A percentile compares a stretch with the other conserved stretches of the same genome.
phyloP scores from a whole-genome alignment of 106 monocot genomes.

The Alisma plantagoaquatica region DNA sequence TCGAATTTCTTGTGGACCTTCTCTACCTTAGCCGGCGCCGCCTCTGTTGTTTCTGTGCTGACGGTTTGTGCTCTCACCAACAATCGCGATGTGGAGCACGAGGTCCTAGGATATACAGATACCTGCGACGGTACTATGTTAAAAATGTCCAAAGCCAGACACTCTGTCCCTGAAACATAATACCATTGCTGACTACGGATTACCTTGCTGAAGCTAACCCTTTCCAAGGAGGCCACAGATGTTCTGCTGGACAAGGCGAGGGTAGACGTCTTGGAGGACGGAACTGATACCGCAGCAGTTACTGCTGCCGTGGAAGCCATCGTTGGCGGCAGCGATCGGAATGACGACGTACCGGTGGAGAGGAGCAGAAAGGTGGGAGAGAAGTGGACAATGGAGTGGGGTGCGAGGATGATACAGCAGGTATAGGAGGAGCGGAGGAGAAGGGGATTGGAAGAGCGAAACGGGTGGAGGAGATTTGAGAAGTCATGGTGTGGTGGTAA shows the following conservation, averaged over 20 bases:
- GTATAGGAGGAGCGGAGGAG: slow-evolving; percentile 7
- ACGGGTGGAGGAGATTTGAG: slow-evolving; percentile 37
- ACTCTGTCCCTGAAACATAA: background rate
- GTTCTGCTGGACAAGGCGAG: slow-evolving; percentile 16
- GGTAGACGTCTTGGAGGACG: slow-evolving; percentile 29
- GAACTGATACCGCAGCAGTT: slow-evolving; percentile 34
- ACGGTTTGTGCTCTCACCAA: too few species aligned
- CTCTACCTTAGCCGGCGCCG: slow-evolving; percentile 46
- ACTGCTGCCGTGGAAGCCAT: slow-evolving; percentile 38
- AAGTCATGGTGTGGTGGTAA: slow-evolving; percentile 25
- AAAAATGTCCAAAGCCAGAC: background rate
- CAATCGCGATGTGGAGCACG: slow-evolving; percentile 23
- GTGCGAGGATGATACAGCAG: slow-evolving; percentile 3
- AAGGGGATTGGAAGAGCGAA: slow-evolving; percentile 10
- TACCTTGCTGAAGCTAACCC: slow-evolving; percentile 25
- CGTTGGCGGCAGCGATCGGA: background rate
- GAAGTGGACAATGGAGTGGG: too few species aligned
- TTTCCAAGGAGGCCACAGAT: slow-evolving; percentile 25
- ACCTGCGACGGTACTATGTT: slow-evolving; percentile 6
- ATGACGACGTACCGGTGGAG: slow-evolving; percentile 1
- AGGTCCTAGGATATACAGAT: slow-evolving; percentile 17
- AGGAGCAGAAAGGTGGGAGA: background rate
- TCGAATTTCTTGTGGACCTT: slow-evolving; percentile 79
- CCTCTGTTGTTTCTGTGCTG: slow-evolving; percentile 32
- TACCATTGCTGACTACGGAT: background rate